Evolutionary conservation across 2,329 filamentous ascomycete species (phyloP), one percentile per base, ranked within the genome.

Genomic region (Dothideomycetes sp.): DNA sequence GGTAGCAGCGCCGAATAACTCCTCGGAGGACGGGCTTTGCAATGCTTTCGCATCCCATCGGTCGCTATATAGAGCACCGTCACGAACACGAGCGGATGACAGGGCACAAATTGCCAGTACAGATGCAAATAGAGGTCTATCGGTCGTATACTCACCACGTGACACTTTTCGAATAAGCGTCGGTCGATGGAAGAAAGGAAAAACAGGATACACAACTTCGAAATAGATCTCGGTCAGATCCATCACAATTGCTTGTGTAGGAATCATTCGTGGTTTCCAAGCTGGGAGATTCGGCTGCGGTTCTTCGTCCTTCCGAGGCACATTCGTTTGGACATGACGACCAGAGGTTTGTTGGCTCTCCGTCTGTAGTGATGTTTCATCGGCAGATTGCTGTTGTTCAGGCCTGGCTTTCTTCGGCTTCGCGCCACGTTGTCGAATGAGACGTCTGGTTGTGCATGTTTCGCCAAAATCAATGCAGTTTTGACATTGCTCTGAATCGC

Each of bases 31-130:
- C 7, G 57, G 53, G 44, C 22, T 51, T 55, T 16, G 60, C 61
- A 7, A 64, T 60, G 15, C 71, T 51, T n/a, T 61, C 67, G 49
- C 69, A 63, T 48, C 69, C 71, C 11, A 68, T 42, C 15, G 45
- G 59, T 47, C 27, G 51, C 46, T 32, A 61, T 44, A 61, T 11
- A 70, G 48, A 5, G 70, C 68, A 8, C 69, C 69, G 48, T 74
- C 70, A 10, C 68, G 59, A n/a, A 64, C 65, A 30, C 70, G 61
- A 11, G 63, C 64, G 3, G 68, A 65, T 7, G 67, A 63, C 22
- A 74, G 56, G 3, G 69, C 65, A 49, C 71, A 74, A 3, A 67
- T 63, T 4, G 69, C 64, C 69, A 74, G 73, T n/a, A 69, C 62
- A 1, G 62, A 64, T n/a, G 67, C 65, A 49, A 71, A 74, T 13